Evolutionary conservation across 1,139 yeast genomes (phyloP).

Genomic region (Pichia sp.): DNA sequence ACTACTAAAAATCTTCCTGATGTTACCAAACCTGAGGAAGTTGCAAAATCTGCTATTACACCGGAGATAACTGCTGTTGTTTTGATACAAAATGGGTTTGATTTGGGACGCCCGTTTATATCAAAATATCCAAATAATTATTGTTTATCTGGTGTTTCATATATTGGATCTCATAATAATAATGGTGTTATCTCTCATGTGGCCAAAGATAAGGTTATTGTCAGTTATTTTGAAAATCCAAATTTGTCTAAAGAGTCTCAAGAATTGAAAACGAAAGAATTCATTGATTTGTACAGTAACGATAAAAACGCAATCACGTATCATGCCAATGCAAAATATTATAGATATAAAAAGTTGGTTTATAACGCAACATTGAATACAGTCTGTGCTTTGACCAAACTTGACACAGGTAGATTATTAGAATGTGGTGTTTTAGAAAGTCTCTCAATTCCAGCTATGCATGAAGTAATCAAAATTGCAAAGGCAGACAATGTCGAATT

Average conservation of each 20-base stretch:
- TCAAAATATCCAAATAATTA: constrained; percentile 38
- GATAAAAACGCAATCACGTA: constrained; percentile 27
- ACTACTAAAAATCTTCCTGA: constrained; percentile 10
- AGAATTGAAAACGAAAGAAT: constrained; percentile 30
- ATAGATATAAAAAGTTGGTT: constrained; percentile 47
- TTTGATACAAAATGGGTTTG: constrained; percentile 50
- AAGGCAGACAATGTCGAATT: constrained; percentile 43
- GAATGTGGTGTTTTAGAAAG: constrained; percentile 35
- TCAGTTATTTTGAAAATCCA: constrained; percentile 37
- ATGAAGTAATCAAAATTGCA: constrained; percentile 42
- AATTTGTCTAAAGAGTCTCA: constrained; percentile 20
- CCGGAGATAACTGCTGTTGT: constrained; percentile 30
- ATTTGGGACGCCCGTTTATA: constrained; percentile 41
- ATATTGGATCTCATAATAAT: constrained; percentile 29
- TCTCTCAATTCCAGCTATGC: constrained; percentile 42
- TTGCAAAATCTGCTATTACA: constrained; percentile 39
- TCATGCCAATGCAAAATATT: constrained; percentile 35
- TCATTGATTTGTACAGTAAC: constrained; percentile 34
- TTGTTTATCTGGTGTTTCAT: constrained; percentile 43
- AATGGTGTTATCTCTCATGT: constrained; percentile 21
- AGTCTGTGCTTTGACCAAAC: constrained; percentile 35
- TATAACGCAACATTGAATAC: constrained; percentile 50
- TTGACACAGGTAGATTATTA: constrained; percentile 36
- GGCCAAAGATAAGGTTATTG: constrained; percentile 28
- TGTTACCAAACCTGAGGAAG: constrained; percentile 35